Evolutionary conservation across 371 early-diverging fungal genomes (phyloP), one percentile per base, ranked within the genome.

Genomic region (Amoeboaphelidium protococcarum): DNA sequence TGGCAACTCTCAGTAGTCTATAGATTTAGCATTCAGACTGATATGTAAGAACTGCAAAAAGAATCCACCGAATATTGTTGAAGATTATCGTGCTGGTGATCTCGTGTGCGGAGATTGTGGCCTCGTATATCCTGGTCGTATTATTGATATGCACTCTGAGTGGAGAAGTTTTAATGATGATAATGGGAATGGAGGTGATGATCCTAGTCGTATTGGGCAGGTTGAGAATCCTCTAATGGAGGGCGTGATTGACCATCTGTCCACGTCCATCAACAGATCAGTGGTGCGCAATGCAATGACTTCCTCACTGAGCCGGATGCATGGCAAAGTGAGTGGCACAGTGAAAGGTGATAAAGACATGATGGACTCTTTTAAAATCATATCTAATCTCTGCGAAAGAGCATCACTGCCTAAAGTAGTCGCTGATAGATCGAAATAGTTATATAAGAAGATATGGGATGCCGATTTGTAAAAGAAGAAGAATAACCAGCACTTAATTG

Each of bases 141-240:
- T 99, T 50, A 91, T 99, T 47, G 99, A 99, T 63, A 94, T 97
- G 12, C 71, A 95, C 21, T 83, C 88, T 3, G 99, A 99, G 62
- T 99, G 99, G 99, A 78, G 99, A 54, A 94, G 91, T 0, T 99
- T 99, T 66, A 75, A 82, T 42, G 84, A 89, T 63, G 54, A 58
- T 24, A 71, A 71, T 51, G 88, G 86, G 53, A 84, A 79, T 22
- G 68, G 62, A 53, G 83, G 82, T 44, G 88, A 86, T 58, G 98
- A 99, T 63, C 97, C 96, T 41, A 88, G 89, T 54, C 89, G 99
- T 75, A 97, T 97, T 16, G 99, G 99, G 62, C 83, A 83, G 12
- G 83, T 92, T 13, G 80, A 77, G 26, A 60, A 64, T 48, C 66
- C 64, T 3, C 12, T n/a, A 4, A 0, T 2, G 20, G 48, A 26